Percentiles rank a stretch among this genome's conserved stretches.
These are phyloP conservation scores for Septoria petroselini DNA, from an alignment of 2,329 filamentous ascomycete species.

Conservation along the genomic window DNA sequence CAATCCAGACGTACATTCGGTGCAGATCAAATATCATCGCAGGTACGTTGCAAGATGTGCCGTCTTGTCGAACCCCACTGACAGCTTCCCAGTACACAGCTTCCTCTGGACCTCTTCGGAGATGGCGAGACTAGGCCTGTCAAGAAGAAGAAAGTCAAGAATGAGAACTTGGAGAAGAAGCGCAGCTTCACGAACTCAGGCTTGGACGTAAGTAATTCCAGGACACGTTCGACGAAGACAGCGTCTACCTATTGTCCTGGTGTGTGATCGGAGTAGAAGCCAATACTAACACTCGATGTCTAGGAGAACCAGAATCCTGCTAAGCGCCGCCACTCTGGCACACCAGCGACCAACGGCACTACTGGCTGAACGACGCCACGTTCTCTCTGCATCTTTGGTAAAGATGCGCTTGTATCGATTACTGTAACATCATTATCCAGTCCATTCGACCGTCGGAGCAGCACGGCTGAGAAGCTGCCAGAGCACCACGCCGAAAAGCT, in stretches of 20 bases:
- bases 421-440: slow-evolving; percentile 13
- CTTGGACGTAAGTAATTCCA: slow-evolving; percentile 45
- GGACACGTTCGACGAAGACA: slow-evolving; percentile 7
- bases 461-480: background rate
- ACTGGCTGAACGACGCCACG: slow-evolving; percentile 17
- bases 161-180: slow-evolving; percentile 40
- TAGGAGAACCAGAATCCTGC: slow-evolving; percentile 35
- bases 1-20: slow-evolving; percentile 68
- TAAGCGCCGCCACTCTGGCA: slow-evolving; percentile 36
- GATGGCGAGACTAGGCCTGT: slow-evolving; percentile 61
- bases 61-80: slow-evolving; percentile 16
- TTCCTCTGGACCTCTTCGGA: slow-evolving; percentile 87
- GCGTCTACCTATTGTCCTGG: too few relatives aligned
- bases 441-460: background rate
- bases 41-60: slow-evolving; percentile 59
- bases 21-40: slow-evolving; percentile 79
- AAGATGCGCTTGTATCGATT: slow-evolving; percentile 8
- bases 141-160: slow-evolving; percentile 44
- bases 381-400: slow-evolving; percentile 1
- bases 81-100: slow-evolving; percentile 63
- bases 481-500: background rate
- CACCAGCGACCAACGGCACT: slow-evolving; percentile 20
- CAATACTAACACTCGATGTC: slow-evolving; percentile 5
- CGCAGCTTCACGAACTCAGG: slow-evolving; percentile 46
- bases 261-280: background rate